These are phyloP conservation scores for Ramaria rubella DNA, from an alignment of 768 basidiomycete genomes.

Conservation along the genomic window DNA sequence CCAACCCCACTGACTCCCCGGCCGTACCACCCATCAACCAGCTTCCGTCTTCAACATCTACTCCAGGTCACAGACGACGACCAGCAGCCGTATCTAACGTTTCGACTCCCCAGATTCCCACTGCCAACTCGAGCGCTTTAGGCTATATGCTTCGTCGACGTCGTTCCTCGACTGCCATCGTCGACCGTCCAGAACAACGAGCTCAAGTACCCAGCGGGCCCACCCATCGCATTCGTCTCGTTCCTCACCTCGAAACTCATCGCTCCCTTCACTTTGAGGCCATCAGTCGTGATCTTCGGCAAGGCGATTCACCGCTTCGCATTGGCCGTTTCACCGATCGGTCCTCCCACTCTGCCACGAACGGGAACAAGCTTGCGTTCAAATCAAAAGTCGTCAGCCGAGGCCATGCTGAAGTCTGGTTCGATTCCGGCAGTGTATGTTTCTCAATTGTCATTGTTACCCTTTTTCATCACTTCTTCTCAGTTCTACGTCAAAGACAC, in stretches of 20 bases:
- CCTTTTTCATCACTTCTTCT: background rate
- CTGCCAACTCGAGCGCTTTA: slow-evolving; percentile 32
- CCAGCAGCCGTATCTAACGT: slow-evolving; percentile 29
- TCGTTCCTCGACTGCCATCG: slow-evolving; percentile 35
- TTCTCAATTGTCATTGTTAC: background rate
- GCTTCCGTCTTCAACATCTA: slow-evolving; percentile 20
- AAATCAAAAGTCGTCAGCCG: slow-evolving; percentile 92
- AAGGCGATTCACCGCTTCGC: slow-evolving; percentile 64
- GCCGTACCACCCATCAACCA: slow-evolving; percentile 23
- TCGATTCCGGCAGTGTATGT: slow-evolving; percentile 20
- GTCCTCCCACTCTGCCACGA: slow-evolving; percentile 42
- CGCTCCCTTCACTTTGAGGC: slow-evolving; percentile 90
- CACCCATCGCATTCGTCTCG: slow-evolving; percentile 80
- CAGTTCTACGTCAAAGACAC: slow-evolving; percentile 89
- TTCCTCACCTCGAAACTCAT: slow-evolving; percentile 88
- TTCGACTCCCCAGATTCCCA: slow-evolving; percentile 21
- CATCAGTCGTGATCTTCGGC: slow-evolving; percentile 75
- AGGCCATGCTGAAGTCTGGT: slow-evolving; percentile 93
- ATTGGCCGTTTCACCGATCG: slow-evolving; percentile 95
- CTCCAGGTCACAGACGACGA: slow-evolving; percentile 32
- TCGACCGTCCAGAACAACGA: background rate
- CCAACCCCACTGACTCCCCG: slow-evolving; percentile 26
- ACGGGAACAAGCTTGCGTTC: slow-evolving; percentile 86
- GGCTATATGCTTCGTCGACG: slow-evolving; percentile 61
- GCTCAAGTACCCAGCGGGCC: slow-evolving; percentile 15